Conservation (phyloP, 805 yeast species). For the Komagataella kurtzmanii region DNA sequence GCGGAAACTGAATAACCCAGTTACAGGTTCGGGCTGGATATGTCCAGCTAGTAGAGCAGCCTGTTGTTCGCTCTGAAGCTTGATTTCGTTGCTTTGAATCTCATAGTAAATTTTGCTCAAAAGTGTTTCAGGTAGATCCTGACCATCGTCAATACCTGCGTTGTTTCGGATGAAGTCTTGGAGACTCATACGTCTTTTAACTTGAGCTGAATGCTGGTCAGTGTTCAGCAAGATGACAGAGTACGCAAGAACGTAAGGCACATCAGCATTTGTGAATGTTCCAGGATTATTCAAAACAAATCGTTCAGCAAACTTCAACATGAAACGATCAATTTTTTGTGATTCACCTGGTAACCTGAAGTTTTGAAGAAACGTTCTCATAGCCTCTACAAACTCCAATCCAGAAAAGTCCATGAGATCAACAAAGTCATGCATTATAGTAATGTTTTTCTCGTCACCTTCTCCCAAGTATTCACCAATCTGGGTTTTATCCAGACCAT, state of each 20-base stretch:
- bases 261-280: constrained; percentile 84
- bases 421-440: constrained; percentile 87
- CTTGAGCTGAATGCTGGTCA: constrained; percentile 82
- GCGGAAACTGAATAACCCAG: constrained; percentile 42
- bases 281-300: constrained; percentile 80
- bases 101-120: constrained; percentile 62
- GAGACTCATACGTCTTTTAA: constrained; percentile 74
- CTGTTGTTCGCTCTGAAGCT: constrained; percentile 85
- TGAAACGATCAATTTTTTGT: constrained; percentile 90
- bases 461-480: constrained; percentile 92
- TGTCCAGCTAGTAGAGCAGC: constrained; percentile 74
- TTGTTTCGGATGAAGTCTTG: constrained; percentile 83
- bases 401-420: constrained; percentile 70
- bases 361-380: constrained; percentile 71
- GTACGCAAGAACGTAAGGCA: constrained; percentile 85
- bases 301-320: constrained; percentile 94
- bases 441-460: constrained; percentile 63
- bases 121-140: constrained; percentile 65
- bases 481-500: constrained; percentile 68
- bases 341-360: constrained; percentile 97
- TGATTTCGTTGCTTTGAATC: constrained; percentile 75
- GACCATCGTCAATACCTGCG: constrained; percentile 85
- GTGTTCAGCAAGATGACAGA: constrained; percentile 90
- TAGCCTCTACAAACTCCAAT: constrained; percentile 67
- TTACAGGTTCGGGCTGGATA: constrained; percentile 17